phyloP scores from a whole-genome alignment of 306 rosid species.

The Potentilla sterilis region DNA sequence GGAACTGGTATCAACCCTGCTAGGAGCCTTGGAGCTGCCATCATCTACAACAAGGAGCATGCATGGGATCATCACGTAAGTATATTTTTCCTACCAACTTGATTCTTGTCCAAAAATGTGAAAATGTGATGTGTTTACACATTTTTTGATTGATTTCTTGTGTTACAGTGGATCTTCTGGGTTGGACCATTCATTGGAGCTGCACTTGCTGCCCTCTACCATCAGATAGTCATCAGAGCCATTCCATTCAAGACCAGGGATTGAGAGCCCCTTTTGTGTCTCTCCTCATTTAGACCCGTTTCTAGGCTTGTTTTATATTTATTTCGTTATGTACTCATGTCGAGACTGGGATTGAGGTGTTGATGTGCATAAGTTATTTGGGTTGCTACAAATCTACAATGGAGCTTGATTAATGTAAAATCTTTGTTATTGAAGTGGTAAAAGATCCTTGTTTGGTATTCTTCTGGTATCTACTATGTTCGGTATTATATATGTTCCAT shows the following conservation, averaged over 20 bases:
- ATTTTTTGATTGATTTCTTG: neutral
- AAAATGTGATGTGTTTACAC: neutral
- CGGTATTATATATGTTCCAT: no score
- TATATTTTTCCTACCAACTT: neutral
- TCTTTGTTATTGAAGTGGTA: neutral
- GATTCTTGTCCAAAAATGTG: neutral
- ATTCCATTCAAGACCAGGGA: slow-evolving; percentile 41
- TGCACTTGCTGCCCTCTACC: slow-evolving; percentile 57
- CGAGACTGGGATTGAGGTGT: slow-evolving; percentile 8
- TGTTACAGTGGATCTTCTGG: slow-evolving; percentile 57
- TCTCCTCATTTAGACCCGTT: neutral
- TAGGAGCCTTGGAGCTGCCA: slow-evolving; percentile 48
- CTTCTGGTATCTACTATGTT: neutral
- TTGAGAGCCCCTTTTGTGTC: neutral
- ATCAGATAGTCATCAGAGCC: slow-evolving; percentile 47
- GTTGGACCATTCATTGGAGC: slow-evolving; percentile 59
- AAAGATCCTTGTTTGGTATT: neutral
- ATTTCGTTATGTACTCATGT: neutral
- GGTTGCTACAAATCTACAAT: neutral
- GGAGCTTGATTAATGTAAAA: slow-evolving; percentile 4
- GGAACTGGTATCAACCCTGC: slow-evolving; percentile 53
- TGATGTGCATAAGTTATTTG: slow-evolving; percentile 12
- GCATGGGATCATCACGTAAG: slow-evolving; percentile 47
- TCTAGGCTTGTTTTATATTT: neutral
- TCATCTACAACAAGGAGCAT: slow-evolving; percentile 40